Evolutionary conservation across 1,139 yeast species (phyloP).

Genomic region (Hyphopichia burtonii): DNA sequence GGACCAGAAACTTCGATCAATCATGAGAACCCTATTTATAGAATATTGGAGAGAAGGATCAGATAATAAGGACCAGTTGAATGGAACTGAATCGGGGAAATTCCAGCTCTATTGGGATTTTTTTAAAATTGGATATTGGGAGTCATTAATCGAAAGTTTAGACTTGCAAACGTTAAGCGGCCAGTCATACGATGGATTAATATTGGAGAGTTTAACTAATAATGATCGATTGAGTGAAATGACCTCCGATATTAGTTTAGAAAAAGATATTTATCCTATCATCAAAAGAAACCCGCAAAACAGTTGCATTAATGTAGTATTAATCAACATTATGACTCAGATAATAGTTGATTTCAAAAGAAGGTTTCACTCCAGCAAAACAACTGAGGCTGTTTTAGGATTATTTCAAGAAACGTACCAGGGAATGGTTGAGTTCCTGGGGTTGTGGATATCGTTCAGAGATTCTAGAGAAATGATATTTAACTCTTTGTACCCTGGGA

Average conservation of each 20-base stretch:
- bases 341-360: conserved; percentile 9
- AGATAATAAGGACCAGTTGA: too few relatives aligned
- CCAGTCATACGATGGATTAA: conserved; percentile 13
- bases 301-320: conserved; percentile 21
- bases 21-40: conserved; percentile 17
- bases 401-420: conserved; percentile 10
- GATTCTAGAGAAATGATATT: conserved; percentile 19
- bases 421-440: conserved; percentile 11
- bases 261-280: conserved; percentile 11
- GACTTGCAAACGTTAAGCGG: conserved; percentile 9
- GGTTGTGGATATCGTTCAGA: conserved; percentile 27
- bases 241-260: conserved; percentile 1
- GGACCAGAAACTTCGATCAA: conserved; percentile 6
- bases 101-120: conserved; percentile 27
- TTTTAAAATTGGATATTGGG: conserved; percentile 31
- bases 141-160: conserved; percentile 16
- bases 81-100: background rate
- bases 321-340: conserved; percentile 18
- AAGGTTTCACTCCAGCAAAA: background rate
- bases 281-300: conserved; percentile 20
- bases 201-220: conserved; percentile 18
- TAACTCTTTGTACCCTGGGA: conserved; percentile 31
- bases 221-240: conserved; percentile 12
- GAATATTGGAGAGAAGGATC: conserved; percentile 26
- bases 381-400: conserved; percentile 9